Evolutionary conservation across 225 moss, liverwort and hornwort genomes (phyloP).

Genomic region (Polytrichum commune): DNA sequence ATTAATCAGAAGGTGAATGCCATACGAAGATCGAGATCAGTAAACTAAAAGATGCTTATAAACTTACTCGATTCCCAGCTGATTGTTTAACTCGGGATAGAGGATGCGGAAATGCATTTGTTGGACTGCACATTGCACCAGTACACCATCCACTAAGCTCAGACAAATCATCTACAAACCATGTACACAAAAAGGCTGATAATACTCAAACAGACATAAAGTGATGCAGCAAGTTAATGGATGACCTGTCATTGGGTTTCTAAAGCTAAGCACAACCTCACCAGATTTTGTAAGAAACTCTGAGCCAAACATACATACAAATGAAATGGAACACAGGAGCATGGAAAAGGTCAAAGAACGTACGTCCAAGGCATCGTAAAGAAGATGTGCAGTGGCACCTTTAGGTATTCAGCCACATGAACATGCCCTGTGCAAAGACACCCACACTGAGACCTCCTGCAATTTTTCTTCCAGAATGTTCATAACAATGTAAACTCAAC

Average conservation of each 20-base stretch:
- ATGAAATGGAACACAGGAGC: background rate
- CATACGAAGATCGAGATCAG: background rate
- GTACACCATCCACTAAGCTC: background rate
- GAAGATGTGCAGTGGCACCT: constrained; percentile 62
- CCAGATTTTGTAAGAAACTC: background rate
- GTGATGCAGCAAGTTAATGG: too few relatives aligned
- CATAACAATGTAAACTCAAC: too few relatives aligned
- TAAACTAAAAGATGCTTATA: background rate
- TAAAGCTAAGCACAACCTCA: too few relatives aligned
- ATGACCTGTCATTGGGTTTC: too few relatives aligned
- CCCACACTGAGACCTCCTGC: constrained; percentile 1
- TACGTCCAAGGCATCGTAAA: constrained; percentile 84
- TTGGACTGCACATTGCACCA: constrained; percentile 37
- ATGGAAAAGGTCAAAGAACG: constrained; percentile 13
- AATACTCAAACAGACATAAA: too few relatives aligned
- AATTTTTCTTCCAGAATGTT: too few relatives aligned
- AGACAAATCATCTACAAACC: background rate
- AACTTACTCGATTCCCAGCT: constrained; percentile 65
- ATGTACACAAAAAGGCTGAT: too few relatives aligned
- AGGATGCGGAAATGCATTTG: constrained; percentile 65
- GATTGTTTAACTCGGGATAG: constrained; percentile 60
- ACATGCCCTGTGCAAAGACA: constrained; percentile 53
- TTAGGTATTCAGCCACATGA: constrained; percentile 55
- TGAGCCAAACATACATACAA: background rate
- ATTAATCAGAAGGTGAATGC: background rate